Evolutionary conservation across 139 green algal species (phyloP), one percentile per base, ranked within the genome.

Genomic region (Chlorella sorokiniana): DNA sequence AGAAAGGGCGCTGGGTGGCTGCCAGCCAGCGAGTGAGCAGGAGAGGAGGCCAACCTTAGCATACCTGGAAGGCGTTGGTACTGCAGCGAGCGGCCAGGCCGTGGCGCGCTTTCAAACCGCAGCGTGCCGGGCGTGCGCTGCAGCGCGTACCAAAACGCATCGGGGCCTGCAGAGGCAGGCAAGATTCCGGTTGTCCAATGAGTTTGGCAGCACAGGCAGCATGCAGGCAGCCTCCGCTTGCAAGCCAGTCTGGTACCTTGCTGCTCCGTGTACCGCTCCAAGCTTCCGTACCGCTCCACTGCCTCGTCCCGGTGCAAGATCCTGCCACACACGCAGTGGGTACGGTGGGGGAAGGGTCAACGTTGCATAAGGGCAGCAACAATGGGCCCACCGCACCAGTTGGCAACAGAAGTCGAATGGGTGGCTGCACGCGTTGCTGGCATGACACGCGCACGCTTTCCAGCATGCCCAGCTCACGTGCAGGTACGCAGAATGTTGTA

Each of bases 61-160:
- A 45, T 74, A 33, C 68, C 68, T 75, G 68, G 10, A n/a, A 78
- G 23, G 33, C 33, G 45, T 10, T 78, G 48, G 71, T 31, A 64
- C 0, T 7, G 10, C 0, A 20, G 48, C 18, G 23, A 1, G 0
- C 5, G 14, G 33, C 71, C 71, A 2, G 71, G 71, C 1, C 35
- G 23, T 23, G 48, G 33, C 7, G 71, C 71, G 4, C 20, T n/a
- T 48, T 67, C 45, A 45, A 78, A 51, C n/a, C 71, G 45, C 71
- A 78, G 71, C 71, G n/a, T 5, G 48, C 52, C 71, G 1, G 71
- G 71, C 44, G 35, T 42, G 33, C 51, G 71, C 48, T 27, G 8
- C 18, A 3, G 7, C 10, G 27, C 20, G 35, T 67, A 78, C 71
- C 71, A 78, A 20, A 51, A 78, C 2, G 51, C 51, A 31, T 78